These are phyloP conservation scores for Laetiporus sulphureus DNA, from an alignment of 1,284 basidiomycete species.

Conservation along the genomic window DNA sequence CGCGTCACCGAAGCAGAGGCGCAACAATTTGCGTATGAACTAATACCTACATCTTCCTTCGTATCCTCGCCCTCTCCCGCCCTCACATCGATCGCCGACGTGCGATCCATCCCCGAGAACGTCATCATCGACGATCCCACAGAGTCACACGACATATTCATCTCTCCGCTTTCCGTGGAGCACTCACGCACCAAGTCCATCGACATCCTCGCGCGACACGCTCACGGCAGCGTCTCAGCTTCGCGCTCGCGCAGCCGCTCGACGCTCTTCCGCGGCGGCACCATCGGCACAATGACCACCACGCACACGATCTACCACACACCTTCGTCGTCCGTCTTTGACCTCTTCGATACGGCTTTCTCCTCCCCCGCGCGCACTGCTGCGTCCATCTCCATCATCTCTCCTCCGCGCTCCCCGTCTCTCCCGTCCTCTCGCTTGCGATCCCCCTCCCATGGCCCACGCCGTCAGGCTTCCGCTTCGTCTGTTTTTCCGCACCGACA, in stretches of 20 bases:
- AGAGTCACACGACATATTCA: background rate
- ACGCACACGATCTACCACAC: slow-evolving; percentile 63
- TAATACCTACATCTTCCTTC: slow-evolving; percentile 44
- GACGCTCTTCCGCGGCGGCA: slow-evolving; percentile 38
- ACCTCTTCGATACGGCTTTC: slow-evolving; percentile 42
- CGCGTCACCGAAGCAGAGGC: slow-evolving; percentile 31
- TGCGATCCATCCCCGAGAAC: background rate
- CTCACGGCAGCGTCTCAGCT: slow-evolving; percentile 26
- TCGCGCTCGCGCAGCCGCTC: slow-evolving; percentile 37
- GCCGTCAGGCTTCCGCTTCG: slow-evolving; percentile 34
- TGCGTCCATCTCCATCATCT: slow-evolving; percentile 22
- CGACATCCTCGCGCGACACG: slow-evolving; percentile 19
- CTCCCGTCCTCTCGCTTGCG: slow-evolving; percentile 18
- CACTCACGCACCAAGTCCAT: slow-evolving; percentile 27
- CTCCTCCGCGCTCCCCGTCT: slow-evolving; percentile 13
- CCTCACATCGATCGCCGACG: slow-evolving; percentile 17
- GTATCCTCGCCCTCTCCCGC: slow-evolving; percentile 27
- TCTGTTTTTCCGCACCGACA: slow-evolving; percentile 49
- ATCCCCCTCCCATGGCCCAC: slow-evolving; percentile 20
- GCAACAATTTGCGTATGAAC: slow-evolving; percentile 42
- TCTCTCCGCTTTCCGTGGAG: no score
- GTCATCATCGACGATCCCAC: slow-evolving; percentile 2
- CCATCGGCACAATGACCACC: slow-evolving; percentile 48
- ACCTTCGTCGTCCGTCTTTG: slow-evolving; percentile 63
- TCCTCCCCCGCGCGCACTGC: slow-evolving; percentile 46